Evolutionary conservation across 257 asterid species (phyloP).

Genomic region (Scutellaria barbata): DNA sequence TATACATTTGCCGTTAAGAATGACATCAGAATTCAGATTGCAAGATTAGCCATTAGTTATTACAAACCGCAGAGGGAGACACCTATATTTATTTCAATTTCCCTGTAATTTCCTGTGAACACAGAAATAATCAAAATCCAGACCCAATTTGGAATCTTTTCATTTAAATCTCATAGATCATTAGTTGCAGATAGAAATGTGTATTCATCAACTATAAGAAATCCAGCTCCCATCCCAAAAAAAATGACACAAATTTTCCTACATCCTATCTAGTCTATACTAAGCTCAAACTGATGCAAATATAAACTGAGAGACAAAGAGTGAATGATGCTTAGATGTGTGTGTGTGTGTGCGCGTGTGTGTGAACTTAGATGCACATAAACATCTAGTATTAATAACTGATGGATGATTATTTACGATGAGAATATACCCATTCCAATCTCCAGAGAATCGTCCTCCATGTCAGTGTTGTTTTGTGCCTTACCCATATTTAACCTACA

Average conservation of each 20-base stretch:
- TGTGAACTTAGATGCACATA: background rate
- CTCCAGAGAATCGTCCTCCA: conserved; percentile 84
- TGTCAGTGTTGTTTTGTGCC: conserved; percentile 51
- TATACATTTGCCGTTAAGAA: background rate
- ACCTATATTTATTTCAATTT: background rate
- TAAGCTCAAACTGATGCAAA: conserved; percentile 10
- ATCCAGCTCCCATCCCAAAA: too few species aligned
- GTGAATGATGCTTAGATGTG: background rate
- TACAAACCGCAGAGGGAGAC: background rate
- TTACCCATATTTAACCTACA: conserved; percentile 61
- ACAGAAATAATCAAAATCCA: background rate
- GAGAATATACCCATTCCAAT: conserved; percentile 75
- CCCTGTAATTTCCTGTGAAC: background rate
- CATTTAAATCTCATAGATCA: background rate
- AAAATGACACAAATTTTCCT: background rate
- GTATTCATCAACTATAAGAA: background rate
- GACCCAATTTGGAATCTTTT: background rate
- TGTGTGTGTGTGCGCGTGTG: background rate
- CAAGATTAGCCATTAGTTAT: background rate
- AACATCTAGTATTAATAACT: conserved; percentile 11
- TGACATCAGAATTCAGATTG: too few species aligned
- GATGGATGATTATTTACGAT: background rate
- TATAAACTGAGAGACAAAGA: conserved; percentile 5
- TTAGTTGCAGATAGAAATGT: background rate
- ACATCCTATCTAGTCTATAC: background rate